Percentiles rank a stretch among this genome's conserved stretches.
Evolutionary conservation across 208 protist species (phyloP).

Genomic region (Trypanosomatidae sp.): DNA sequence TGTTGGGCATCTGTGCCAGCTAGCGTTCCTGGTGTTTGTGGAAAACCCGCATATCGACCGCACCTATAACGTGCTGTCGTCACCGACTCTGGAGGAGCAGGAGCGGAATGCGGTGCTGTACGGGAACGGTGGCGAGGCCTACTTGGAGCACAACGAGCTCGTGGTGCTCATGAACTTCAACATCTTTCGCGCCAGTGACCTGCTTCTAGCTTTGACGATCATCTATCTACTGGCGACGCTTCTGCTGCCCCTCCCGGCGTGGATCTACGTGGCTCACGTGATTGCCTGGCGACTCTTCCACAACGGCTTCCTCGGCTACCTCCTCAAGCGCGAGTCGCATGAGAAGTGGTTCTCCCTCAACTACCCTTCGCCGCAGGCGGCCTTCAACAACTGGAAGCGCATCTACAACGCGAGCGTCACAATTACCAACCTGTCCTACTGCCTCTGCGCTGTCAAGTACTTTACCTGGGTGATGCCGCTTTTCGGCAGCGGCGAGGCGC

Average conservation of each 20-base stretch:
- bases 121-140: slow-evolving; percentile 41
- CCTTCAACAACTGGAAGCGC: slow-evolving; percentile 93
- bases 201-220: slow-evolving; percentile 75
- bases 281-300: slow-evolving; percentile 87
- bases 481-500: slow-evolving; percentile 34
- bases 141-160: slow-evolving; percentile 57
- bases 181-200: slow-evolving; percentile 74
- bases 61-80: slow-evolving; percentile 50
- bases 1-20: slow-evolving; percentile 91
- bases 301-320: slow-evolving; percentile 69
- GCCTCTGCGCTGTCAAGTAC: slow-evolving; percentile 47
- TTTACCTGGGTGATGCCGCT: slow-evolving; percentile 47
- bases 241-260: slow-evolving; percentile 52
- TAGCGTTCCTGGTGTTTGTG: slow-evolving; percentile 92
- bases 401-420: slow-evolving; percentile 83
- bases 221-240: slow-evolving; percentile 53
- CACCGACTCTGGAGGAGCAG: slow-evolving; percentile 33
- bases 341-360: slow-evolving; percentile 77
- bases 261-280: slow-evolving; percentile 56
- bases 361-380: slow-evolving; percentile 62
- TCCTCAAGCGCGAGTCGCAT: slow-evolving; percentile 70
- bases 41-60: slow-evolving; percentile 93
- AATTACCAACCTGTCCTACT: slow-evolving; percentile 51
- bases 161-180: slow-evolving; percentile 82
- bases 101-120: slow-evolving; percentile 49